Conservation (phyloP, 306 rosid species). For the Cicer pinnatifidum region DNA sequence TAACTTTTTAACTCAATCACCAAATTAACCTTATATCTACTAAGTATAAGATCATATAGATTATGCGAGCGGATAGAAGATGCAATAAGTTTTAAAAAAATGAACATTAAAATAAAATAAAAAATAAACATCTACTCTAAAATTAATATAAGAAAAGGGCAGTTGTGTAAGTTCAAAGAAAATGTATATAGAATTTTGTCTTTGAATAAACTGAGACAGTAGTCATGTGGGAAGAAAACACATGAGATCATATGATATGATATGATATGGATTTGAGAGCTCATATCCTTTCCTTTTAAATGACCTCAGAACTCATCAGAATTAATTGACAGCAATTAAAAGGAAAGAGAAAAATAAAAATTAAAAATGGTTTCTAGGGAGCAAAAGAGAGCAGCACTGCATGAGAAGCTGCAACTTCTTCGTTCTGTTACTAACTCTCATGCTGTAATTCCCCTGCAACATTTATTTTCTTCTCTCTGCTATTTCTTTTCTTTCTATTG, state of each 20-base stretch:
- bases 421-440: slow-evolving; percentile 95
- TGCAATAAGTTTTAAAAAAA: too few species aligned
- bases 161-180: slow-evolving; percentile 52
- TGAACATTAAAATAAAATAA: background rate
- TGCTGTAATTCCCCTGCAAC: slow-evolving; percentile 72
- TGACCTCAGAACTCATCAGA: slow-evolving; percentile 51
- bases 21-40: too few species aligned
- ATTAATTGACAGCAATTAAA: slow-evolving; percentile 42
- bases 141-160: slow-evolving; percentile 49
- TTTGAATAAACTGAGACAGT: slow-evolving; percentile 57
- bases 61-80: too few species aligned
- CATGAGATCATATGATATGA: slow-evolving; percentile 65
- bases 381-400: slow-evolving; percentile 82
- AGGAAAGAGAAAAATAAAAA: background rate
- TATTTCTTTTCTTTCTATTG: slow-evolving; percentile 47
- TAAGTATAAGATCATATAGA: too few species aligned
- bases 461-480: slow-evolving; percentile 16
- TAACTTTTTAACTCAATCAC: too few species aligned
- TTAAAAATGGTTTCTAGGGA: slow-evolving; percentile 81
- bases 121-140: background rate
- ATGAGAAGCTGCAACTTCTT: slow-evolving; percentile 95
- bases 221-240: slow-evolving; percentile 71
- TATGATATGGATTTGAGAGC: slow-evolving; percentile 75
- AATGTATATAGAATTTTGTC: slow-evolving; percentile 40
- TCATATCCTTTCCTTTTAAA: slow-evolving; percentile 62